Base-by-base conservation (phyloP, 2,329 filamentous ascomycete species). In the Trichoderma koningii region DNA sequence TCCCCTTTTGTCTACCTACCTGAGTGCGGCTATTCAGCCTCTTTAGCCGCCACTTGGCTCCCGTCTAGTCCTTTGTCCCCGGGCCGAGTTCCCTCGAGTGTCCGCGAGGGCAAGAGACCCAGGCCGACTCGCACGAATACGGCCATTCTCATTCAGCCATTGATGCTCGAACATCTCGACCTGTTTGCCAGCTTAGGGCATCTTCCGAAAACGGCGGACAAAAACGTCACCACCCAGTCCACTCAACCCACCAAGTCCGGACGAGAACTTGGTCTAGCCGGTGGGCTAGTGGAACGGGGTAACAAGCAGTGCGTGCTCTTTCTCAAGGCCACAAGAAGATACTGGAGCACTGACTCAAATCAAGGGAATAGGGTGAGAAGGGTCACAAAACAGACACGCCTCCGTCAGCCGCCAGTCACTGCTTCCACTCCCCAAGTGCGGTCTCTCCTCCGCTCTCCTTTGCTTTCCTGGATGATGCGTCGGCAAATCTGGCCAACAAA, bases 261-360 rank as follows among this genome's bases (percentile, higher is more conserved):
- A 52, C 50, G 50, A 21, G 26, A 26, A n/a, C 34, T 38, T 38
- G 14, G 50, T 38, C 50, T 55, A 53, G 50, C 45, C 19, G 60
- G 50, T 19, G 19, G 60, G 23, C 60, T 53, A 55, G 60, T 55
- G 41, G 41, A 63, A 63, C 60, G 41, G 60, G 41, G 60, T 55
- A 47, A 47, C 41, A 63, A 21, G 47, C 60, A 63, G 50, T 63
- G 55, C 50, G 60, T 63, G 48, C 48, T 55, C 23, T 53, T 47
- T 23, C 38, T 38, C 34, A 14, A 45, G 51, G 59, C 45, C 60
- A 44, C 44, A 26, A 55, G 50, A 47, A 63, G 41, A 45, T 47
- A 28, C 50, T 47, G 53, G 50, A 44, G 47, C 34, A 63, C 50
- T 63, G 47, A 63, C 41, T 55, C 60, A 30, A 55, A 42, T 28